Evolutionary conservation across 352 stramenopile species (phyloP).

Genomic region (Globisporangium emineosum): DNA sequence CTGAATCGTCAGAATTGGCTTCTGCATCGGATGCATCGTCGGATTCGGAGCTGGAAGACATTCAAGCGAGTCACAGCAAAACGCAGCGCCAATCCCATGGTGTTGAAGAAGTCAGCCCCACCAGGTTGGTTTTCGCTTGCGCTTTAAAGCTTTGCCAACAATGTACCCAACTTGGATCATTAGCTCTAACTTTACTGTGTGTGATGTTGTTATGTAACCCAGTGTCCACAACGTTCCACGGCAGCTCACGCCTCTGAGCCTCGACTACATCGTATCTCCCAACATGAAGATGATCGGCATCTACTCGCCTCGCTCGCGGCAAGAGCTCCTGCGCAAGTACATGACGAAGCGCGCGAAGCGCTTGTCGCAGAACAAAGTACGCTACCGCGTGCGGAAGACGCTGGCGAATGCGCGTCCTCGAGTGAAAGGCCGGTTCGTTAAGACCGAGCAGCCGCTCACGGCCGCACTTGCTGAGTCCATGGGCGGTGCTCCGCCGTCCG

Average conservation of each 20-base stretch:
- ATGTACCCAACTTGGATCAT: constrained; percentile 8
- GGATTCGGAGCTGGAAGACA: constrained; percentile 29
- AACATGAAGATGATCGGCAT: constrained; percentile 57
- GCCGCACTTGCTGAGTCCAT: constrained; percentile 50
- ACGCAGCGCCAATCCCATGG: constrained; percentile 8
- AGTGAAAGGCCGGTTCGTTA: constrained; percentile 81
- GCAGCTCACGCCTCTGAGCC: constrained; percentile 38
- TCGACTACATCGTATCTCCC: constrained; percentile 29
- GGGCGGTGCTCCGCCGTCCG: background rate
- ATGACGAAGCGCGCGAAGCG: constrained; percentile 74
- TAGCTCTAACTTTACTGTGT: constrained; percentile 6
- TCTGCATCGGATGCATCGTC: constrained; percentile 28
- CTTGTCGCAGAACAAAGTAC: constrained; percentile 71
- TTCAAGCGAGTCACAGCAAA: constrained; percentile 13
- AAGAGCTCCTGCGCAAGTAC: constrained; percentile 70
- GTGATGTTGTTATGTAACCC: background rate
- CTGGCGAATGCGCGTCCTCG: constrained; percentile 72
- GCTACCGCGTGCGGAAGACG: constrained; percentile 79
- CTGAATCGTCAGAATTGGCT: constrained; percentile 10
- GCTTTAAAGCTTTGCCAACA: background rate
- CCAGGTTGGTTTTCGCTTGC: constrained; percentile 23
- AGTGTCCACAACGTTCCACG: constrained; percentile 48
- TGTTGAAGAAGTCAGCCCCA: constrained; percentile 58
- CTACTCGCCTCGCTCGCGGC: constrained; percentile 62
- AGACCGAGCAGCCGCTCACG: constrained; percentile 77